These are phyloP conservation scores for Rheum nobile DNA, from an alignment of 148 eudicot genomes.

Conservation along the genomic window DNA sequence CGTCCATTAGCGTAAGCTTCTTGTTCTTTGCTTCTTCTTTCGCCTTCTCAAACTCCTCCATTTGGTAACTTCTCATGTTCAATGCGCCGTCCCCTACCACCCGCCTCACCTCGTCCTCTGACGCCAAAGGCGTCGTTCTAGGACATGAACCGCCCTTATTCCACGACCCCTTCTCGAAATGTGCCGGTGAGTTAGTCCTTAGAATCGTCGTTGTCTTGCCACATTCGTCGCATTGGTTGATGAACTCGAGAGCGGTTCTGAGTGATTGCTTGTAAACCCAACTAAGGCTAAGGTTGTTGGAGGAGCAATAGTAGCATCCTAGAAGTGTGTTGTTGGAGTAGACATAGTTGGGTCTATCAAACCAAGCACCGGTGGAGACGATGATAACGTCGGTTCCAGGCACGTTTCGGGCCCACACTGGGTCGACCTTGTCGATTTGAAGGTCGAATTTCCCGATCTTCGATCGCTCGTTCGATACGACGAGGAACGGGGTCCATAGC, in stretches of 20 bases:
- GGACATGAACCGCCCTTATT: not conserved
- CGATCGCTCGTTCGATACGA: not conserved
- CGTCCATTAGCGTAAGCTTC: conserved; percentile 8
- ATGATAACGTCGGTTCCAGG: not conserved
- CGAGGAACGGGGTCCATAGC: not conserved
- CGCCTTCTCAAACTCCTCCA: conserved; percentile 7
- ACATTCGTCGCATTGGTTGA: not conserved
- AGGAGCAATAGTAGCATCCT: conserved; percentile 1
- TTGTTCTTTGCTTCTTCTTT: conserved; percentile 1
- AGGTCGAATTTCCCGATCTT: not conserved
- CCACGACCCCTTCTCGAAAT: not conserved
- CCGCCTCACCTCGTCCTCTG: not conserved
- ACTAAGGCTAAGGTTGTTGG: not conserved
- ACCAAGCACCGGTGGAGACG: not conserved
- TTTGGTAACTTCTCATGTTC: conserved; percentile 2
- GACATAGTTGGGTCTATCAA: conserved; percentile 2
- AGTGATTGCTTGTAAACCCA: conserved; percentile 1
- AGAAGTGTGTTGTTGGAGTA: not conserved
- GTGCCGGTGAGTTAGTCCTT: not conserved
- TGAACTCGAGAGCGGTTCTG: not conserved
- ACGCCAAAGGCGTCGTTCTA: not conserved
- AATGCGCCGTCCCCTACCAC: not conserved
- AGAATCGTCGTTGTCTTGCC: not conserved
- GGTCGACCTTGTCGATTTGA: not conserved
- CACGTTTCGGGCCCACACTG: not conserved